Evolutionary conservation across 2,329 filamentous ascomycete genomes (phyloP).

Genomic region (Penicillium oxalicum): DNA sequence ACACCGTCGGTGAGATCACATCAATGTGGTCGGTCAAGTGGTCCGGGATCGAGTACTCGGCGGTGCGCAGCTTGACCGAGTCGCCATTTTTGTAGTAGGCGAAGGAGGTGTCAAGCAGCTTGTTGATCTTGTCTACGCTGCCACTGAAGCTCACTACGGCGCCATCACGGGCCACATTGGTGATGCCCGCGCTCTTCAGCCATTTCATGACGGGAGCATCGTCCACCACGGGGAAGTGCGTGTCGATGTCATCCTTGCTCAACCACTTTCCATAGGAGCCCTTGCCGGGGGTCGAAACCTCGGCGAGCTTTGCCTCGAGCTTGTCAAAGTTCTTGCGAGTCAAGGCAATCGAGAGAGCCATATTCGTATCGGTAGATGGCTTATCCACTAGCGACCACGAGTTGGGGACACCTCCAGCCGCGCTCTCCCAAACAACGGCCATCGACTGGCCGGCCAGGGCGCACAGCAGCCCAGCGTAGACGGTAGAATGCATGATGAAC

Average conservation of each 20-base stretch:
- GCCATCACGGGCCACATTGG: slow-evolving; percentile 35
- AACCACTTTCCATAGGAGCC: slow-evolving; percentile 47
- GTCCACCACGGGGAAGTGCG: slow-evolving; percentile 38
- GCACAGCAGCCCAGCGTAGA: slow-evolving; percentile 18
- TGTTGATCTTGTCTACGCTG: slow-evolving; percentile 38
- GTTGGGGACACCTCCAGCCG: slow-evolving; percentile 12
- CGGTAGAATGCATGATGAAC: slow-evolving; percentile 11
- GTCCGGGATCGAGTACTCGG: slow-evolving; percentile 39
- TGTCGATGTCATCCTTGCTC: slow-evolving; percentile 39
- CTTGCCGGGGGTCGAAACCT: slow-evolving; percentile 44
- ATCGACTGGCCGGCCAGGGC: slow-evolving; percentile 17
- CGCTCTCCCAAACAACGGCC: slow-evolving; percentile 17
- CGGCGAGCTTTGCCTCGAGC: slow-evolving; percentile 36
- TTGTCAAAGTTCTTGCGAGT: slow-evolving; percentile 27
- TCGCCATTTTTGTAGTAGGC: slow-evolving; percentile 40
- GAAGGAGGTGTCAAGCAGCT: slow-evolving; percentile 46
- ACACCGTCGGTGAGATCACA: slow-evolving; percentile 49
- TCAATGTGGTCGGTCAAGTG: slow-evolving; percentile 38
- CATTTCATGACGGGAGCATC: slow-evolving; percentile 37
- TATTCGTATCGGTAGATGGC: slow-evolving; percentile 13
- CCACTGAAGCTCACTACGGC: slow-evolving; percentile 41
- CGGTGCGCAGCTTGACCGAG: slow-evolving; percentile 40
- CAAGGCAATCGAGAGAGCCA: slow-evolving; percentile 19
- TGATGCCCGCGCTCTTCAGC: slow-evolving; percentile 40
- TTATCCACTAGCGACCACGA: slow-evolving; percentile 15